These are phyloP conservation scores for Nitzschia putrida DNA, from an alignment of 108 stramenopile species.

Conservation along the genomic window DNA sequence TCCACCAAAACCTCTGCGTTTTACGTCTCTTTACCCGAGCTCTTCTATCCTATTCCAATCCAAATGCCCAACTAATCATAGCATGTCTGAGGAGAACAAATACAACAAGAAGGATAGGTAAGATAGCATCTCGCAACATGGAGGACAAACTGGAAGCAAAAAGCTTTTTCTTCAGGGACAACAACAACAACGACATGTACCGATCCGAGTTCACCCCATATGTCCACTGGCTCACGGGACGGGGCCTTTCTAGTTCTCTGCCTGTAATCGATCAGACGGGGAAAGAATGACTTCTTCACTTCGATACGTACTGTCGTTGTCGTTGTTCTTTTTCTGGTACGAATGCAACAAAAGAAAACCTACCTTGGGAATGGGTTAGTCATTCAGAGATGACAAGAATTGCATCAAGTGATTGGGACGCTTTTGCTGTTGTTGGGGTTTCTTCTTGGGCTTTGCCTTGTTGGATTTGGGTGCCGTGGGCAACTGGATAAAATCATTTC, in stretches of 20 bases:
- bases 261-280: conserved; percentile 41
- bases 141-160: too few species aligned
- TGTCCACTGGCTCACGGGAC: conserved; percentile 43
- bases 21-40: too few species aligned
- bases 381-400: conserved; percentile 37
- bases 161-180: too few species aligned
- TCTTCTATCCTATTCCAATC: too few species aligned
- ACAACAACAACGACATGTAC: neutral
- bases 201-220: conserved; percentile 40
- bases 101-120: too few species aligned
- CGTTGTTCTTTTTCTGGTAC: neutral
- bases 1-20: too few species aligned
- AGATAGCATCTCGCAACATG: too few species aligned
- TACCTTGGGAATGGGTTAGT: conserved; percentile 5
- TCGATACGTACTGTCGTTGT: conserved; percentile 5
- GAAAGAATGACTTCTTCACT: conserved; percentile 43
- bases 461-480: neutral
- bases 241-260: conserved; percentile 38
- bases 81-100: too few species aligned
- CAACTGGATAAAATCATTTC: neutral
- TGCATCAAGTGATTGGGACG: conserved; percentile 14
- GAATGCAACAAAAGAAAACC: neutral
- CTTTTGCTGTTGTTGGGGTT: conserved; percentile 10
- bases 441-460: neutral
- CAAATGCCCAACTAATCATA: too few species aligned